Evolutionary conservation across 345 rosid genomes (phyloP), one percentile per base, ranked within the genome.

Genomic region (Heritiera fomes): DNA sequence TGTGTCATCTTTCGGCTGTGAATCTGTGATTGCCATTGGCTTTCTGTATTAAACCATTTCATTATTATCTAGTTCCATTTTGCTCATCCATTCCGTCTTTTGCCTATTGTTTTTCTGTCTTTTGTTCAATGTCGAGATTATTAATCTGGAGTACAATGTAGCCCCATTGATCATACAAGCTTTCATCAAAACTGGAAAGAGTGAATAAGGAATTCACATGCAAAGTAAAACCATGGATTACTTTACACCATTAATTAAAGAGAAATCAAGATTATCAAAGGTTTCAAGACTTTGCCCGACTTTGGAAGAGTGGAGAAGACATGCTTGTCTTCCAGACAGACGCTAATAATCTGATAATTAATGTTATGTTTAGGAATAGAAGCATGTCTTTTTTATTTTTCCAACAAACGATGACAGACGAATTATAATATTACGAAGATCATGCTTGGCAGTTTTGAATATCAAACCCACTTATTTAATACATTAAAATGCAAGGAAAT

Each of bases 31-130:
- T n/a, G 45, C 45, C 49, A 1, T 6, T 55, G 32, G 34, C 64
- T 38, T 73, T 34, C 34, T 55, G 34, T 55, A 72, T 72, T 60
- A 56, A 73, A 55, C 76, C 50, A 38, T 10, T 6, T 62, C 38
- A 32, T 32, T 32, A 32, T 12, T 32, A 62, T 32, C 8, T 30
- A 62, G 8, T 32, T n/a, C 53, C 20, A 20, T n/a, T 41, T 68
- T 43, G 32, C 53, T n/a, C 30, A 68, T 68, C 8, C 13, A 46
- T 7, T 17, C 15, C 45, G 32, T 38, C 18, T 7, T 8, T 66
- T 45, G 11, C 30, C 70, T 15, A 38, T 2, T 7, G n/a, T 65
- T 38, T 38, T 38, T 4, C 15, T 5, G 0, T 38, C 7, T 17
- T 43, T 32, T 1, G 45, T 34, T 14, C 40, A 63, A 34, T 0